A percentile compares a stretch with the other conserved stretches of the same genome.
phyloP scores from a whole-genome alignment of 1,284 basidiomycete genomes.

The Cutaneotrichosporon cutaneum region DNA sequence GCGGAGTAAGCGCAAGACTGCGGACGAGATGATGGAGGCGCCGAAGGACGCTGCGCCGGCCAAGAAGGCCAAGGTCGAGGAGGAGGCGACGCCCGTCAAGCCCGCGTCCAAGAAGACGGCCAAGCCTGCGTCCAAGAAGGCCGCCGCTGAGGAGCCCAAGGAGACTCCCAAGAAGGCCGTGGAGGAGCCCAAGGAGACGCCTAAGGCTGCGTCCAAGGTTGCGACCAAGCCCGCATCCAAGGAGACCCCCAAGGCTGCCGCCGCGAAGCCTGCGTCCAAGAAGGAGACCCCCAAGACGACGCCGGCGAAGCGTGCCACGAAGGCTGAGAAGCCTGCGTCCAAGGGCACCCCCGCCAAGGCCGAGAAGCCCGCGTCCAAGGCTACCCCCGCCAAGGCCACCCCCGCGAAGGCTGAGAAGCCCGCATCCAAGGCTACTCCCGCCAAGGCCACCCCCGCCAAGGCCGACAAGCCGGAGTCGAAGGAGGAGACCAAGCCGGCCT shows the following conservation, averaged over 20 bases:
- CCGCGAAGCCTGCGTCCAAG: neutral
- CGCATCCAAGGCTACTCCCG: no score
- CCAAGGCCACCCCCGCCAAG: no score
- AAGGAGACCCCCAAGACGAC: constrained; percentile 11
- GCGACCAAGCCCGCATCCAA: constrained; percentile 22
- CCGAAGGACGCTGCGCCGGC: constrained; percentile 32
- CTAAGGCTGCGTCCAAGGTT: constrained; percentile 21
- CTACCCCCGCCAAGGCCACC: no score
- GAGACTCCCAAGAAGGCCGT: constrained; percentile 25
- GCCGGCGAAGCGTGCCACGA: constrained; percentile 30
- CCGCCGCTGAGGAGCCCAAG: constrained; percentile 18
- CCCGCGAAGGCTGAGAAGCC: constrained; percentile 10
- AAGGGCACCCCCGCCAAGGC: neutral
- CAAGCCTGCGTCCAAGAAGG: constrained; percentile 22
- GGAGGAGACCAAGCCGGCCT: constrained; percentile 1
- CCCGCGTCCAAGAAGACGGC: constrained; percentile 43
- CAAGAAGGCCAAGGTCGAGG: constrained; percentile 29
- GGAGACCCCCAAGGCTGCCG: neutral
- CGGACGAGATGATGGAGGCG: constrained; percentile 42
- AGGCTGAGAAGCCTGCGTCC: no score
- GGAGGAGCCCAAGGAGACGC: constrained; percentile 27
- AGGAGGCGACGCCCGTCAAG: neutral
- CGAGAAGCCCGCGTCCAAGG: constrained; percentile 14
- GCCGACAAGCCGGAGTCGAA: constrained; percentile 19
- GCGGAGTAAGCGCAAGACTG: constrained; percentile 44